phyloP scores from a whole-genome alignment of 345 rosid genomes.

The Heritiera littoralis region DNA sequence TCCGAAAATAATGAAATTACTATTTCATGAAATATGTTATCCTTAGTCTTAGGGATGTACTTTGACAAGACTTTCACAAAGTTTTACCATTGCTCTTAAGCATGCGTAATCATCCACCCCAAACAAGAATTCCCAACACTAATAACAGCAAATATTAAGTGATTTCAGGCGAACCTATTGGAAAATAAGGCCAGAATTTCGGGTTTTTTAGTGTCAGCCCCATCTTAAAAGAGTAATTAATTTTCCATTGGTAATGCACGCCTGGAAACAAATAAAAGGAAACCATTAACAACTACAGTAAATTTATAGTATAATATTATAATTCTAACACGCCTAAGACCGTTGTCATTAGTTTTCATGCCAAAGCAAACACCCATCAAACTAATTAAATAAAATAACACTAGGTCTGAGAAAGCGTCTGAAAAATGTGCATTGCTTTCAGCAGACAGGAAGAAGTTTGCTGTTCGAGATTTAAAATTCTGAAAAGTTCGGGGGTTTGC shows the following conservation, averaged over 20 bases:
- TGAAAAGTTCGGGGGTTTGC: background rate
- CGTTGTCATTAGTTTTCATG: background rate
- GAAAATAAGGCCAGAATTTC: constrained; percentile 6
- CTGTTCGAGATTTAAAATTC: background rate
- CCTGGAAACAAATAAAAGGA: background rate
- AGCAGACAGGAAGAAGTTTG: background rate
- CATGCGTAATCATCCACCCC: background rate
- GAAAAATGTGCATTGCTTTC: constrained; percentile 19
- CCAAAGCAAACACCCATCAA: background rate
- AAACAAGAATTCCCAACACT: background rate
- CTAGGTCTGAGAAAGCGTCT: background rate
- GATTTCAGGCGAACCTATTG: background rate
- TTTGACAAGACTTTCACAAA: too few relatives aligned
- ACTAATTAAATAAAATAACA: background rate
- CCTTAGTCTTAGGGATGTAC: background rate
- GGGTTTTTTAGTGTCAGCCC: background rate
- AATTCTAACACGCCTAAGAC: constrained; percentile 11
- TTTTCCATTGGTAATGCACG: constrained; percentile 2
- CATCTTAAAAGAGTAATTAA: constrained; percentile 3
- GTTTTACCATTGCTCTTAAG: background rate
- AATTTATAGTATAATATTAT: background rate
- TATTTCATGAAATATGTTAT: background rate
- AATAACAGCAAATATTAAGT: background rate
- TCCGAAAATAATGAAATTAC: too few relatives aligned
- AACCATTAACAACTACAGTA: background rate